These are phyloP conservation scores for Pseudoscleropodium purum DNA, from an alignment of 225 moss, liverwort and hornwort genomes.

Conservation along the genomic window DNA sequence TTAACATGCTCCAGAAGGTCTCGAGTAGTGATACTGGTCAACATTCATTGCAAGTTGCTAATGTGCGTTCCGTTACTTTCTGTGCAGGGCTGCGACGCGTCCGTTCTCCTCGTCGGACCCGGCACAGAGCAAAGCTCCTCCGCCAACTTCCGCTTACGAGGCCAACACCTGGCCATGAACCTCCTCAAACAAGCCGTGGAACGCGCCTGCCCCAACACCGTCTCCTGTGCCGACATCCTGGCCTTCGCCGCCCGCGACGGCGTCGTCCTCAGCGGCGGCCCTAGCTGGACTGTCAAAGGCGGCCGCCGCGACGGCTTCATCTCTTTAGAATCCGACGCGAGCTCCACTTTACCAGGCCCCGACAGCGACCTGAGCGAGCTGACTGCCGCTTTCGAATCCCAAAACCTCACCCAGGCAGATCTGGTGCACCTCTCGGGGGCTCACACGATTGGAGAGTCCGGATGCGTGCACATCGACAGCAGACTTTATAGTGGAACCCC, in stretches of 20 bases:
- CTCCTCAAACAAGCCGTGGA: neutral
- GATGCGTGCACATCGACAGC: neutral
- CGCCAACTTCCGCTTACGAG: neutral
- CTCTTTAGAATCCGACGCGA: neutral
- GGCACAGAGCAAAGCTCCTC: neutral
- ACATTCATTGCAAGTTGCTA: neutral
- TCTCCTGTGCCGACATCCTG: constrained; percentile 4
- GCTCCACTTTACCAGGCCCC: neutral
- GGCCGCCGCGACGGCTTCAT: neutral
- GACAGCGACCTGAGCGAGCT: neutral
- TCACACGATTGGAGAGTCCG: neutral
- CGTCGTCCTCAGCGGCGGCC: neutral
- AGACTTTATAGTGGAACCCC: neutral
- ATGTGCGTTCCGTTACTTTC: no score
- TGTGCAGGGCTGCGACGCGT: neutral
- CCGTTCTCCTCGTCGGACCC: neutral
- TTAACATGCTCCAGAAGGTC: neutral
- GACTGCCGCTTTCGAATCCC: neutral
- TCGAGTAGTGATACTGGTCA: neutral
- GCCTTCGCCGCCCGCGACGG: constrained; percentile 3
- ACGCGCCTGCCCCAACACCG: neutral
- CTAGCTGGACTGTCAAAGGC: neutral
- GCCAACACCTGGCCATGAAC: neutral
- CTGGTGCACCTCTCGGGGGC: constrained; percentile 1
- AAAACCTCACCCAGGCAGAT: neutral